Base-by-base conservation (phyloP, 129 eudicot species). In the Ambrosia trifida region DNA sequence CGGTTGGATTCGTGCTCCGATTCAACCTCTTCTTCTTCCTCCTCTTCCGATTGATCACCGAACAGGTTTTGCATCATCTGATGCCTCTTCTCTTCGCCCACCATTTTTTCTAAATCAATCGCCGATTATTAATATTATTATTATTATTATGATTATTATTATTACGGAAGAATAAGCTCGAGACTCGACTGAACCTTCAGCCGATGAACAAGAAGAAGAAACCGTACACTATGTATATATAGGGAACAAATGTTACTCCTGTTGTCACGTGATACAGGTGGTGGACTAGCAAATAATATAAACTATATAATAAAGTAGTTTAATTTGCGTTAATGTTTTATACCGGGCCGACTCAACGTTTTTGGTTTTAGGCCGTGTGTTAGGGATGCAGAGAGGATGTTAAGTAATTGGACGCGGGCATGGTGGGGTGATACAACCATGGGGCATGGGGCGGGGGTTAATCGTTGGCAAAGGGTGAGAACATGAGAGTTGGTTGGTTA, bases 31-130 rank as follows among this genome's bases (percentile, higher is more conserved):
- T 88, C 96, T 13, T 89, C 96, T n/a, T 89, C 97, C 12, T 89
- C 96, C 12, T 89, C 96, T 64, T 94, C 99, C n/a, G 97, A 95
- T 69, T 94, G 96, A 69, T 90, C 99, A 14, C 99, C 99, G 85
- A 95, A 95, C 69, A 95, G 64, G 50, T 95, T 95, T 70, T 95
- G 97, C 99, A 95, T 95, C 97, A 95, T 95, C 90, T 90, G 91
- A 84, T 89, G 97, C 90, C 99, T 77, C 70, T 95, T 95, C 84
- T 90, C 96, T 78, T 88, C 99, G 51, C 96, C 95, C 74, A 75
- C 95, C 97, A 87, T 93, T 64, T 38, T 53, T 14, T 11, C 61
- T 76, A 56, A 31, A 54, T 19, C 31, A 75, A 54, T 76, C 69
- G 61, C 64, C 69, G 80, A 69, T 58, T 66, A 64, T 32, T 57